Conservation (phyloP, 305 asterid species). For the Solanum aculeatissimum region DNA sequence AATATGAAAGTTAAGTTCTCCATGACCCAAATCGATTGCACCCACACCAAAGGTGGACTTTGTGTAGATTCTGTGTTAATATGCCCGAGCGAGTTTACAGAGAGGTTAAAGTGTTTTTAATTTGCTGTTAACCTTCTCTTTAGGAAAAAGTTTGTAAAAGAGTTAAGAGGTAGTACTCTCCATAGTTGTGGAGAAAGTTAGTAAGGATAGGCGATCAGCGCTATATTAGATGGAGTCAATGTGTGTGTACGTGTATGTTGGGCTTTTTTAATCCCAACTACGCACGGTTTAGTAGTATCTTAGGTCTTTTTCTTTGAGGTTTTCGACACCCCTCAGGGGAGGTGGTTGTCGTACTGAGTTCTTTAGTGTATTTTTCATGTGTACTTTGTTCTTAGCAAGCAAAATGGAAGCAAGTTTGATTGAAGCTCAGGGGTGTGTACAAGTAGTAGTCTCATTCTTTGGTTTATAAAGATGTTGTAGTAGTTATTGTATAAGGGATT, state of each 20-base stretch:
- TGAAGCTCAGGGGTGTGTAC: not conserved
- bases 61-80: conserved; percentile 74
- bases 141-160: not conserved
- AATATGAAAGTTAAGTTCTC: conserved; percentile 63
- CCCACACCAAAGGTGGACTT: conserved; percentile 90
- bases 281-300: not conserved
- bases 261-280: not conserved
- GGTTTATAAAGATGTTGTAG: not conserved
- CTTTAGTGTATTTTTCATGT: not conserved
- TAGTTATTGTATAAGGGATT: no score
- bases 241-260: not conserved
- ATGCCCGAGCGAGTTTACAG: conserved; percentile 42
- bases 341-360: not conserved
- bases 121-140: conserved; percentile 12
- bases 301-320: not conserved
- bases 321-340: not conserved
- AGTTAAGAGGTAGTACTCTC: not conserved
- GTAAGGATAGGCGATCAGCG: not conserved
- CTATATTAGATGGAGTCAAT: not conserved
- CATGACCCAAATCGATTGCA: conserved; percentile 94
- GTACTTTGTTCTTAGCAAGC: not conserved
- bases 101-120: conserved; percentile 32
- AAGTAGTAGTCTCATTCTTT: not conserved
- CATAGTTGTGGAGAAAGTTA: not conserved
- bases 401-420: not conserved